A percentile compares a stretch with the other conserved stretches of the same genome.
phyloP scores from a whole-genome alignment of 108 stramenopile species.

The Cyclostephanos invisitatus region DNA sequence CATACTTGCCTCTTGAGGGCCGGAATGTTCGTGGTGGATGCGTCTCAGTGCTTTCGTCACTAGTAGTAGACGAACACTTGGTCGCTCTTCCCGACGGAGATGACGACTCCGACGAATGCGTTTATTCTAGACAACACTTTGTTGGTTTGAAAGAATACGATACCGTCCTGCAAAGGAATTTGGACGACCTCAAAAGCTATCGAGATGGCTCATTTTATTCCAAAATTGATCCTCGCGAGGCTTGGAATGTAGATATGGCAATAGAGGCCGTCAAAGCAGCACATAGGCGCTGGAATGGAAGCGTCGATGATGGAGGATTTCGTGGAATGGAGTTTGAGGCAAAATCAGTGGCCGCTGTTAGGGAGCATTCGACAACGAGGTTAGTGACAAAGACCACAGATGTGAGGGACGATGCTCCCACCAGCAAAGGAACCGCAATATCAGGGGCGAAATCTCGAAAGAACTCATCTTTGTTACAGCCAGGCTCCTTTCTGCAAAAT shows the following conservation, averaged over 20 bases:
- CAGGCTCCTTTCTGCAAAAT: constrained; percentile 27
- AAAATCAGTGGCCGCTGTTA: constrained; percentile 2
- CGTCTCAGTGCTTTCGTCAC: not conserved
- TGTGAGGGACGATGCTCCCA: not conserved
- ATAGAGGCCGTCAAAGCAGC: constrained; percentile 41
- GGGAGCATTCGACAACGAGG: not conserved
- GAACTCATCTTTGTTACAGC: constrained; percentile 13
- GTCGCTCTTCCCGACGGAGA: constrained; percentile 42
- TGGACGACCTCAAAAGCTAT: constrained; percentile 37
- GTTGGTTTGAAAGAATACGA: constrained; percentile 32
- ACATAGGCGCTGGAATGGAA: constrained; percentile 32
- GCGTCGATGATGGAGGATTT: constrained; percentile 35
- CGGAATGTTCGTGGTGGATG: constrained; percentile 16
- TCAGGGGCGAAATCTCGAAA: not conserved
- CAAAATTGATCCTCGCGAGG: constrained; percentile 31
- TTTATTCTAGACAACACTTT: constrained; percentile 39
- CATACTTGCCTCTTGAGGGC: constrained; percentile 57
- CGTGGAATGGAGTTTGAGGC: constrained; percentile 27
- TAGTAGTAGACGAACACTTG: not conserved
- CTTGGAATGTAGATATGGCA: constrained; percentile 41
- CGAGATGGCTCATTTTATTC: constrained; percentile 25
- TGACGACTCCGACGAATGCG: constrained; percentile 40
- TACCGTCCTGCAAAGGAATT: constrained; percentile 15
- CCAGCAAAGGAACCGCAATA: not conserved
- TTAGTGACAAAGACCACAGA: not conserved